Evolutionary conservation across 2,329 filamentous ascomycete species (phyloP).

Genomic region (Madurella fahalii): DNA sequence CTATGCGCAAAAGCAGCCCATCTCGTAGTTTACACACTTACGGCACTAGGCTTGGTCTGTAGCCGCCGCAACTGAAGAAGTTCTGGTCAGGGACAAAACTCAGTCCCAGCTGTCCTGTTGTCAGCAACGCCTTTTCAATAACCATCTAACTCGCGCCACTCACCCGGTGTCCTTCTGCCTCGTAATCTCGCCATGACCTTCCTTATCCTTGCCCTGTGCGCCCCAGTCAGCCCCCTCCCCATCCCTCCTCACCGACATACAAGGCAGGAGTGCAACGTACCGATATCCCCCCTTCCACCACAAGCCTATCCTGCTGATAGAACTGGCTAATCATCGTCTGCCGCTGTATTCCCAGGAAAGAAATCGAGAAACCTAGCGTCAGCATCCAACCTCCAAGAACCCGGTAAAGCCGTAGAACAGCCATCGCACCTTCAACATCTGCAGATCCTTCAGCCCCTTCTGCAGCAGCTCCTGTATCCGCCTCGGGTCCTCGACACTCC

Average conservation of each 20-base stretch:
- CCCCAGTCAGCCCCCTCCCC: conserved; percentile 10
- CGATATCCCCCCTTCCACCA: conserved; percentile 82
- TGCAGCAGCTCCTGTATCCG: conserved; percentile 85
- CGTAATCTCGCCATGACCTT: conserved; percentile 61
- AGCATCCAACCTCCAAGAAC: not conserved
- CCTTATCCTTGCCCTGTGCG: conserved; percentile 63
- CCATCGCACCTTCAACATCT: conserved; percentile 75
- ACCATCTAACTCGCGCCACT: conserved; percentile 29
- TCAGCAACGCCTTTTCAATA: not conserved
- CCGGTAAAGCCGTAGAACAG: not conserved
- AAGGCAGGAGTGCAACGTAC: conserved; percentile 44
- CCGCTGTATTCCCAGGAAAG: conserved; percentile 53
- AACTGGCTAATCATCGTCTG: conserved; percentile 95
- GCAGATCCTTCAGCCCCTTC: conserved; percentile 79
- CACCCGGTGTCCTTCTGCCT: conserved; percentile 79
- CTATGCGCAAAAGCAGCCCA: not conserved
- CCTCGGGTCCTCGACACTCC: conserved; percentile 66
- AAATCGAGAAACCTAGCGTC: not conserved
- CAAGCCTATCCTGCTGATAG: conserved; percentile 84
- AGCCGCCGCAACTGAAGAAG: not conserved
- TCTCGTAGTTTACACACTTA: not conserved
- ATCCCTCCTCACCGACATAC: not conserved
- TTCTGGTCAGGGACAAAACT: not conserved
- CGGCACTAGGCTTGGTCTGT: not conserved
- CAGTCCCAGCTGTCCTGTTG: conserved; percentile 14